These are phyloP conservation scores for Cucumis cinereus DNA, from an alignment of 306 rosid species.

Conservation along the genomic window DNA sequence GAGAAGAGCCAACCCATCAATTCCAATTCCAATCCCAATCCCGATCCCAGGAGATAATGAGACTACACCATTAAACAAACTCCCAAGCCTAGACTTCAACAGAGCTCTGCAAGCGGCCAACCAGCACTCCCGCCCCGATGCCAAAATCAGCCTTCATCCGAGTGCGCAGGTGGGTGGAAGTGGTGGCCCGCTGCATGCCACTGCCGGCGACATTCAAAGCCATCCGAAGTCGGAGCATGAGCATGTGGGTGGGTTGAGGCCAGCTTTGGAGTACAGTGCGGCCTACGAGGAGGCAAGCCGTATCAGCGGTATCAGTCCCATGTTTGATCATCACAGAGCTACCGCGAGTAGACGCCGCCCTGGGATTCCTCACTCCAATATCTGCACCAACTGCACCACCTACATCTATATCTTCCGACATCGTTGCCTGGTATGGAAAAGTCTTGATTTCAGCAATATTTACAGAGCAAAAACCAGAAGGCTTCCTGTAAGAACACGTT, in stretches of 20 bases:
- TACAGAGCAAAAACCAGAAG: too few species aligned
- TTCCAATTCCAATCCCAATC: neutral
- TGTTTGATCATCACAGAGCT: conserved; percentile 12
- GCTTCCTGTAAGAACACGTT: too few species aligned
- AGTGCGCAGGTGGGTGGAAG: neutral
- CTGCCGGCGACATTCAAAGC: neutral
- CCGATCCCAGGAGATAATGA: neutral
- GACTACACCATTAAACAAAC: conserved; percentile 13
- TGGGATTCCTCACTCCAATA: conserved; percentile 78
- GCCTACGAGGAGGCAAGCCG: conserved; percentile 30
- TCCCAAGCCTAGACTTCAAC: conserved; percentile 57
- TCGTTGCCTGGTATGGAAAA: conserved; percentile 53
- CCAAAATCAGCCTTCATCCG: conserved; percentile 1
- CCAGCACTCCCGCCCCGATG: neutral
- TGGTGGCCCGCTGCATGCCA: neutral
- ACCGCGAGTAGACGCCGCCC: conserved; percentile 36
- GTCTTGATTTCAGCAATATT: too few species aligned
- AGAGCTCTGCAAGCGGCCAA: conserved; percentile 31
- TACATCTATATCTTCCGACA: conserved; percentile 52
- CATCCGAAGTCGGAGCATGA: conserved; percentile 1
- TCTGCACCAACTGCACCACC: conserved; percentile 53
- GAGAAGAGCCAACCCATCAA: conserved; percentile 11
- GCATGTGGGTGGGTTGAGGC: conserved; percentile 13
- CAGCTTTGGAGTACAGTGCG: conserved; percentile 15
- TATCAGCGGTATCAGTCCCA: conserved; percentile 21